A percentile compares a stretch with the other conserved stretches of the same genome.
Evolutionary conservation across 2,329 filamentous ascomycete genomes (phyloP).

Genomic region (Pseudocercospora fijiensis): DNA sequence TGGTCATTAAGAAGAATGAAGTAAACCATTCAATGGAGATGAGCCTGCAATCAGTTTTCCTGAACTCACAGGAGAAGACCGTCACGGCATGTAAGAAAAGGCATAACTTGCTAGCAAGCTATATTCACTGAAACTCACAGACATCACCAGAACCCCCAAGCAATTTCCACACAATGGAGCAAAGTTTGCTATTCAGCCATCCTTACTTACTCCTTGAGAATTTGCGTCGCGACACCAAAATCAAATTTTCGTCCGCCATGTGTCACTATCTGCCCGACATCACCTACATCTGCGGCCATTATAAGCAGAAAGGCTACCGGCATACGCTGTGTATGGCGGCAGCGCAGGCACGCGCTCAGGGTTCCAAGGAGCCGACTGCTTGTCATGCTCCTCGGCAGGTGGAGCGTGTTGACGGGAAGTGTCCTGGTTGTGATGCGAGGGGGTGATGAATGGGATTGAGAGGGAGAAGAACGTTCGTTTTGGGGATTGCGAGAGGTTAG

Average conservation of each 20-base stretch:
- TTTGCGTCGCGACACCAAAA: background rate
- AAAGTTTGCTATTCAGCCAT: background rate
- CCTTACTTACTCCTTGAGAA: background rate
- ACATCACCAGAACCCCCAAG: background rate
- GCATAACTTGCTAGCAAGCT: background rate
- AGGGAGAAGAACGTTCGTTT: too few relatives aligned
- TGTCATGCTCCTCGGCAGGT: constrained; percentile 3
- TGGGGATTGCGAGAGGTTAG: too few relatives aligned
- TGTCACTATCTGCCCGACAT: constrained; percentile 8
- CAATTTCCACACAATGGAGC: background rate
- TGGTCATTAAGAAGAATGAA: background rate
- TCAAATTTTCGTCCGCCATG: background rate
- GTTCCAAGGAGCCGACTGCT: background rate
- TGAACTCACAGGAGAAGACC: background rate
- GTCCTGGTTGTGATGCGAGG: background rate
- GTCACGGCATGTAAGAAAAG: background rate
- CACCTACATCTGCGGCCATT: constrained; percentile 5
- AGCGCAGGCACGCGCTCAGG: constrained; percentile 1
- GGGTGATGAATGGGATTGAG: background rate
- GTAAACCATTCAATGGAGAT: background rate
- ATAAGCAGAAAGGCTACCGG: constrained; percentile 1
- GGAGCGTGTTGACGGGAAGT: background rate
- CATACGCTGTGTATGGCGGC: constrained; percentile 7
- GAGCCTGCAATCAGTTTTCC: background rate
- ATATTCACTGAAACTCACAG: background rate